A percentile compares a stretch with the other conserved stretches of the same genome.
Conservation (phyloP, 2,329 filamentous ascomycete species). For the Orbilia oligospora region DNA sequence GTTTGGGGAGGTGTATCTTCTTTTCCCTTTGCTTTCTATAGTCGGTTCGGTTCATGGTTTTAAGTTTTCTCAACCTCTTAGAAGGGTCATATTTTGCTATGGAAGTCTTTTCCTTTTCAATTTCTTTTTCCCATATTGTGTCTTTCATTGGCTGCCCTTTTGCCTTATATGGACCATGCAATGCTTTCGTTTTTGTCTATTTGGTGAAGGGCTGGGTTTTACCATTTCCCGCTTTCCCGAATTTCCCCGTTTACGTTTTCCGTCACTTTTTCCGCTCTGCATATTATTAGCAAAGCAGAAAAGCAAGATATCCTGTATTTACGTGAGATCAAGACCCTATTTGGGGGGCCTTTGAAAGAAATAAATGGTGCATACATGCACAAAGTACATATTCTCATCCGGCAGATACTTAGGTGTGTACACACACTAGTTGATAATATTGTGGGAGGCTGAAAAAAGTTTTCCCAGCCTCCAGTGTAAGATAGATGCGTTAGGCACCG, state of each 20-base stretch:
- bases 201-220: conserved; percentile 21
- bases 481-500: conserved; percentile 14
- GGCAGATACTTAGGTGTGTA: conserved; percentile 16
- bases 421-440: conserved; percentile 2
- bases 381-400: conserved; percentile 8
- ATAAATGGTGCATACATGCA: conserved; percentile 30
- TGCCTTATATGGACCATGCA: conserved; percentile 37
- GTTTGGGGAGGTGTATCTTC: conserved; percentile 55
- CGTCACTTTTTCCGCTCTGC: conserved; percentile 17
- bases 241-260: conserved; percentile 19
- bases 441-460: conserved; percentile 17
- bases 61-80: conserved; percentile 63
- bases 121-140: conserved; percentile 48
- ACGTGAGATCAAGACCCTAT: conserved; percentile 31
- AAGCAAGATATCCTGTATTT: conserved; percentile 54
- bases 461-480: conserved; percentile 21
- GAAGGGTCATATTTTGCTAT: conserved; percentile 67
- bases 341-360: conserved; percentile 1
- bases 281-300: conserved; percentile 36
- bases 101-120: conserved; percentile 66
- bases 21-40: conserved; percentile 63
- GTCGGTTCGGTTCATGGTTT: conserved; percentile 62
- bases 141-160: conserved; percentile 6
- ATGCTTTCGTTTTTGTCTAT: conserved; percentile 26
- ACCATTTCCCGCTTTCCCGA: conserved; percentile 14